These are phyloP conservation scores for Nakazawaea anatomiae DNA, from an alignment of 805 yeast genomes.

Conservation along the genomic window DNA sequence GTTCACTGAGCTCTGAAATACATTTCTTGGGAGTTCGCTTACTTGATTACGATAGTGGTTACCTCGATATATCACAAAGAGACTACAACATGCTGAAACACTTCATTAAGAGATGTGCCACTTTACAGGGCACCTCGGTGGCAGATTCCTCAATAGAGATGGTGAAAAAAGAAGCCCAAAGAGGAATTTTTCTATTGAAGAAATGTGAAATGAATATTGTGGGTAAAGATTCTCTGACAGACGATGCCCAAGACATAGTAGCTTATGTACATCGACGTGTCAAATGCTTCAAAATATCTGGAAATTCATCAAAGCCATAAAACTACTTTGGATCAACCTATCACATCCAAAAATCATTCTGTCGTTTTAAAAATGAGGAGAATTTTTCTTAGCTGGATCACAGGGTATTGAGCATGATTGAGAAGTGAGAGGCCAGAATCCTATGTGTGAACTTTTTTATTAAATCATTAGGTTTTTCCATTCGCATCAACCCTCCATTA, in stretches of 20 bases:
- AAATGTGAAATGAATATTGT: slow-evolving; percentile 55
- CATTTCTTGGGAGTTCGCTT: slow-evolving; percentile 35
- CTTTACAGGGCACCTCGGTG: background rate
- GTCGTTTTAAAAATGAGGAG: no score
- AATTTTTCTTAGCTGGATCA: no score
- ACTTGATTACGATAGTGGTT: slow-evolving; percentile 29
- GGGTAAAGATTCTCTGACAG: slow-evolving; percentile 3
- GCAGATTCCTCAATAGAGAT: slow-evolving; percentile 6
- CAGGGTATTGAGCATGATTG: no score
- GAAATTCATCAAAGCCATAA: no score
- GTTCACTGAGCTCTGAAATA: slow-evolving; percentile 10
- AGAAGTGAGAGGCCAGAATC: no score
- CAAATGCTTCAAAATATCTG: no score
- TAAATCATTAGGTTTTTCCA: no score
- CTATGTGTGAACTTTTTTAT: no score
- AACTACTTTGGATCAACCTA: no score
- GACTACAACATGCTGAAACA: slow-evolving; percentile 26
- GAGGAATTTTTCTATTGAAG: slow-evolving; percentile 42
- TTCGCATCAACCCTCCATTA: no score
- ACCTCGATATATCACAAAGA: slow-evolving; percentile 17
- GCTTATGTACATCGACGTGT: background rate
- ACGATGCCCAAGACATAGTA: background rate
- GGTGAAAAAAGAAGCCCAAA: slow-evolving; percentile 41
- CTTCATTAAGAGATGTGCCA: slow-evolving; percentile 16
- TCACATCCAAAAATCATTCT: no score